phyloP scores from a whole-genome alignment of 257 asterid genomes.

The Salvia miltiorrhiza region DNA sequence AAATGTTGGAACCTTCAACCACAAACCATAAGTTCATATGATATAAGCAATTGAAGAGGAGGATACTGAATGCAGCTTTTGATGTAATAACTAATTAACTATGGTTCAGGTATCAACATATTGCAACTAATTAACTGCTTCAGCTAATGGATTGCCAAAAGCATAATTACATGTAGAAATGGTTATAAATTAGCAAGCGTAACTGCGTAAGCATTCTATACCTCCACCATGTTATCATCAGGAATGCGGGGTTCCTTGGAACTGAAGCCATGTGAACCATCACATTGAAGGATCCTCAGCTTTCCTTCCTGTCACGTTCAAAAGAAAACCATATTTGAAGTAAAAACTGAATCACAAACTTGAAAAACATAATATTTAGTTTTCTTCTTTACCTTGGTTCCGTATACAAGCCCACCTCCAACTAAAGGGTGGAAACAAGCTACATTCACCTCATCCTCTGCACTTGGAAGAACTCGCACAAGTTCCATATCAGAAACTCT shows the following conservation, averaged over 20 bases:
- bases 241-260: constrained; percentile 35
- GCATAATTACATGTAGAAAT: not conserved
- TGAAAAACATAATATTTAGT: not conserved
- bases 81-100: too few species aligned
- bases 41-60: not conserved
- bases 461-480: constrained; percentile 94
- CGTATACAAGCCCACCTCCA: constrained; percentile 94
- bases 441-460: constrained; percentile 97
- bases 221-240: constrained; percentile 77
- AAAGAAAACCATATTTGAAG: not conserved
- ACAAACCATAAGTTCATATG: constrained; percentile 14
- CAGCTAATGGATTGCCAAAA: not conserved
- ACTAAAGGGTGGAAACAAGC: constrained; percentile 94
- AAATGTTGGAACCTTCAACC: constrained; percentile 58
- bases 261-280: constrained; percentile 47
- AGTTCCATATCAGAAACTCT: constrained; percentile 95
- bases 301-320: constrained; percentile 80
- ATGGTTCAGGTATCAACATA: too few species aligned
- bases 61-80: not conserved
- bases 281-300: constrained; percentile 82
- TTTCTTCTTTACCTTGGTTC: constrained; percentile 70
- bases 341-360: not conserved
- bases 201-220: constrained; percentile 22
- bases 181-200: not conserved
- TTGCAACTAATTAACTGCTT: not conserved